Conservation (phyloP, 2,329 filamentous ascomycete species). For the Claviceps sp. region DNA sequence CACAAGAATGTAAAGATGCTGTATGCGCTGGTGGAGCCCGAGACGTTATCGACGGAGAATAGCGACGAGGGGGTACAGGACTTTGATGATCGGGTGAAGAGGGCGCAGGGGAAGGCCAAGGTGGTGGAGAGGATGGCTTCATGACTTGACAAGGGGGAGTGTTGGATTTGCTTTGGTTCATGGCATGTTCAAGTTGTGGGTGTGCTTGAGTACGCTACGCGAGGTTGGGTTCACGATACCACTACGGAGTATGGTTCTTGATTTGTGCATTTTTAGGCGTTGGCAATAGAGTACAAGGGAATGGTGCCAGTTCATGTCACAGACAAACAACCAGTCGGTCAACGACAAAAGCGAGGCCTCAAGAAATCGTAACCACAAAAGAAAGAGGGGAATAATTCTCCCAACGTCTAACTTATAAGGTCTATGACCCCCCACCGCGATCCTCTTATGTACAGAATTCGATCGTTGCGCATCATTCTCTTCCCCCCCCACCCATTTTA, state of each 20-base stretch:
- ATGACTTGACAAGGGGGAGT: neutral
- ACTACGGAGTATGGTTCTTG: neutral
- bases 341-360: neutral
- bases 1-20: constrained; percentile 64
- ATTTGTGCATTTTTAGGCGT: neutral
- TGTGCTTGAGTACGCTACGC: no score
- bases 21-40: constrained; percentile 65
- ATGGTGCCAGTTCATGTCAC: no score
- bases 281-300: no score
- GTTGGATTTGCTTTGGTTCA: neutral
- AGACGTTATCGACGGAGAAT: constrained; percentile 67
- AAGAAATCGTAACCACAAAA: neutral
- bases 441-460: constrained; percentile 3
- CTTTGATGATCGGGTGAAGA: constrained; percentile 77
- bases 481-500: constrained; percentile 15
- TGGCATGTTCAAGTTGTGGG: no score
- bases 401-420: neutral
- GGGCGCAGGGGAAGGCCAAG: constrained; percentile 71
- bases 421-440: neutral
- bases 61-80: constrained; percentile 81
- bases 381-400: neutral
- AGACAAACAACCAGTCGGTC: neutral
- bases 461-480: constrained; percentile 10
- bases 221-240: neutral
- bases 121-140: constrained; percentile 61